These are phyloP conservation scores for Mrakia frigida DNA, from an alignment of 768 basidiomycete species.

Conservation along the genomic window DNA sequence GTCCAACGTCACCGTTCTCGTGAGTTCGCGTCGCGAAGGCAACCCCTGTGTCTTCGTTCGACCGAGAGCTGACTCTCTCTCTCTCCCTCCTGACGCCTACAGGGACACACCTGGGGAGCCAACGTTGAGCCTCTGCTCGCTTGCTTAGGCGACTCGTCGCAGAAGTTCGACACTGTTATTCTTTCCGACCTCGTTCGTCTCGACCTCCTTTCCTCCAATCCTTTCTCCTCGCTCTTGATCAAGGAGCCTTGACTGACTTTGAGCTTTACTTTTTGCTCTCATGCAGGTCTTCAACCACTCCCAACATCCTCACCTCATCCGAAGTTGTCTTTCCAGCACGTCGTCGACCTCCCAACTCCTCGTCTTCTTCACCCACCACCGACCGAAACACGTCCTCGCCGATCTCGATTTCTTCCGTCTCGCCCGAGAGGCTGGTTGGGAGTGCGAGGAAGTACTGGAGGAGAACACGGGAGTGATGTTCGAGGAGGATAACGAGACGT, in stretches of 20 bases:
- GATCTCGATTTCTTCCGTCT: constrained; percentile 77
- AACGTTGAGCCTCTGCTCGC: constrained; percentile 36
- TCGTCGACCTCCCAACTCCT: constrained; percentile 51
- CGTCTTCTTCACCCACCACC: constrained; percentile 85
- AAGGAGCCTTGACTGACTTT: background rate
- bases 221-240: too few relatives aligned
- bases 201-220: background rate
- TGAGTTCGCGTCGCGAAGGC: constrained; percentile 17
- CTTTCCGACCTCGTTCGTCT: constrained; percentile 73
- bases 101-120: constrained; percentile 43
- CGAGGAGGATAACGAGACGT: constrained; percentile 57
- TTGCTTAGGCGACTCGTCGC: constrained; percentile 6
- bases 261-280: constrained; percentile 15
- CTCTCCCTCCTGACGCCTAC: background rate
- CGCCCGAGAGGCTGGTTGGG: constrained; percentile 63
- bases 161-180: constrained; percentile 69
- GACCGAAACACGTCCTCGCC: constrained; percentile 71
- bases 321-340: constrained; percentile 28
- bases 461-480: constrained; percentile 70
- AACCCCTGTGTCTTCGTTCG: too few relatives aligned
- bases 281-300: constrained; percentile 34
- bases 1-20: constrained; percentile 43
- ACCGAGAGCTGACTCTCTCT: background rate
- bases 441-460: constrained; percentile 62
- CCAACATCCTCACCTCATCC: constrained; percentile 29